Conservation (phyloP, 1,284 basidiomycete genomes). For the Tilletia indica region DNA sequence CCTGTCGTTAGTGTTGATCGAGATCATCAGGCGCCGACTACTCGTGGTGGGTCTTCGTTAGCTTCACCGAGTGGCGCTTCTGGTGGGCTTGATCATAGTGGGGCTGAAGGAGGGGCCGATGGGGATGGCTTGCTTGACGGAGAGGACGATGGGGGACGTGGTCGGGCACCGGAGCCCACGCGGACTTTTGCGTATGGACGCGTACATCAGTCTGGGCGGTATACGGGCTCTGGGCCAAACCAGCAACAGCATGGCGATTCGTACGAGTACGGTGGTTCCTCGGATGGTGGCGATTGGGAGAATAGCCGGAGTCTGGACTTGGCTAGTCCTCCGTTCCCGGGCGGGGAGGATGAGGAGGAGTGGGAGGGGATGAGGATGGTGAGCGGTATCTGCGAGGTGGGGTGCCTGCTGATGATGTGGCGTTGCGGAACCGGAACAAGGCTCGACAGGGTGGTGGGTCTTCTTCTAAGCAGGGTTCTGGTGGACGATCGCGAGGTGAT, state of each 20-base stretch:
- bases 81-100: too few relatives aligned
- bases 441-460: not conserved
- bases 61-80: too few relatives aligned
- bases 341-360: conserved; percentile 2
- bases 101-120: too few relatives aligned
- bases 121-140: not conserved
- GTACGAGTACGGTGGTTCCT: not conserved
- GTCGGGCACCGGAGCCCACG: not conserved
- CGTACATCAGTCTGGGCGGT: conserved; percentile 2
- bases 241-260: not conserved
- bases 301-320: not conserved
- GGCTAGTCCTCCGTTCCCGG: not conserved
- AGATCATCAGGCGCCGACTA: not conserved
- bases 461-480: not conserved
- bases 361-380: not conserved
- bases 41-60: too few relatives aligned
- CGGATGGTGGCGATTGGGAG: conserved; percentile 10
- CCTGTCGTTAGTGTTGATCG: conserved; percentile 4
- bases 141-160: not conserved
- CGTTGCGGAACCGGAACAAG: not conserved
- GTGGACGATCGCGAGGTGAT: not conserved
- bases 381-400: not conserved
- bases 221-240: not conserved
- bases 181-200: not conserved
- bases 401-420: not conserved